Conservation (phyloP, 2,329 filamentous ascomycete species). For the Beauveria scarabaeidicola region DNA sequence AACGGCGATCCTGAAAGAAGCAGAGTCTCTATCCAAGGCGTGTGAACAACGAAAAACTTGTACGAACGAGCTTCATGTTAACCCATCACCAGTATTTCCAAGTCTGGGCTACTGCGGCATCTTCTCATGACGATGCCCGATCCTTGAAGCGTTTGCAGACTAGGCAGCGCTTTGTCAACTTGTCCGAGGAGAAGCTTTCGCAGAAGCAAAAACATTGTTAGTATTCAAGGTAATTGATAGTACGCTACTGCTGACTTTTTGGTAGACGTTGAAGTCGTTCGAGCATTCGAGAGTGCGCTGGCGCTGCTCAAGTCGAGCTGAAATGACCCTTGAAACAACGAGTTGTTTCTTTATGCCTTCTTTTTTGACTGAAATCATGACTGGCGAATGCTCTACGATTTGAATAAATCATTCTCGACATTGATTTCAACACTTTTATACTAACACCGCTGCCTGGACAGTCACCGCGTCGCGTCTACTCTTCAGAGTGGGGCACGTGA, state of each 20-base stretch:
- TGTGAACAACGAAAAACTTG: constrained; percentile 9
- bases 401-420: background rate
- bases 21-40: constrained; percentile 58
- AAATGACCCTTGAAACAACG: background rate
- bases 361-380: background rate
- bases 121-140: constrained; percentile 64
- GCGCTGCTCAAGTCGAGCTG: constrained; percentile 39
- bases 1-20: constrained; percentile 56
- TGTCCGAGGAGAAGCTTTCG: constrained; percentile 62
- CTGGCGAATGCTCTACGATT: no score
- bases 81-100: constrained; percentile 57
- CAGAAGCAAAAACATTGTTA: constrained; percentile 75
- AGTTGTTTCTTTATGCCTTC: background rate
- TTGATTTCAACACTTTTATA: background rate
- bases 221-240: constrained; percentile 20
- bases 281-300: constrained; percentile 54
- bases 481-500: constrained; percentile 8
- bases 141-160: constrained; percentile 75
- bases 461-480: background rate
- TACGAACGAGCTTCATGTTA: background rate
- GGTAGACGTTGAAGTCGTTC: constrained; percentile 45
- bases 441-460: background rate
- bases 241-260: background rate
- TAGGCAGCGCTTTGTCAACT: constrained; percentile 64
- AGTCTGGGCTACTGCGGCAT: constrained; percentile 67